Evolutionary conservation across 1,284 basidiomycete genomes (phyloP).

Genomic region (Melampsora americana): DNA sequence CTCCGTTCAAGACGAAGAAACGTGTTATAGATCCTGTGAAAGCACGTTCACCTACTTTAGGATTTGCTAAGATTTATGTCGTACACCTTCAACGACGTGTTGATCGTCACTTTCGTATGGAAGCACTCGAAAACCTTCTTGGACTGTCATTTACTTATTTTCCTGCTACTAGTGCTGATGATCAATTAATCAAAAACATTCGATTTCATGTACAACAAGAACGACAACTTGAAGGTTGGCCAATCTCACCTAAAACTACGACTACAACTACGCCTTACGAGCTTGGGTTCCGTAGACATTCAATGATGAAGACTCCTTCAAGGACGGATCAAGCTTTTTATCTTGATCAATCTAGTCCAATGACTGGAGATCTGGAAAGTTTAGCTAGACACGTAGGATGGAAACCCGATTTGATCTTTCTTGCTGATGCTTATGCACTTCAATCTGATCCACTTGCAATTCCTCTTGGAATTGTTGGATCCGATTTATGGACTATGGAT

Average conservation of each 20-base stretch:
- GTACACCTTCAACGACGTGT: background rate
- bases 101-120: background rate
- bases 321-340: background rate
- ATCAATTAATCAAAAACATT: background rate
- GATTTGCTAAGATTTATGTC: conserved; percentile 7
- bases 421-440: conserved; percentile 15
- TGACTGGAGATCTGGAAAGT: conserved; percentile 8
- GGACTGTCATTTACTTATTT: background rate
- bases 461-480: conserved; percentile 5
- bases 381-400: background rate
- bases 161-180: background rate
- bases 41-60: conserved; percentile 7
- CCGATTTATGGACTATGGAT: conserved; percentile 9
- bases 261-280: background rate
- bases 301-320: background rate
- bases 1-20: background rate
- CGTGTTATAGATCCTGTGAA: background rate
- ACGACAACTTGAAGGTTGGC: conserved; percentile 10
- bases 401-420: conserved; percentile 10
- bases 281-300: background rate
- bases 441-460: conserved; percentile 12
- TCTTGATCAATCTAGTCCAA: conserved; percentile 8
- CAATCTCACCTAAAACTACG: background rate
- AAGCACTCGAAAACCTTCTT: conserved; percentile 2
- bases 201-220: background rate